A percentile compares a stretch with the other conserved stretches of the same genome.
Conservation (phyloP, 1,284 basidiomycete species). For the Malassezia brasiliensis region DNA sequence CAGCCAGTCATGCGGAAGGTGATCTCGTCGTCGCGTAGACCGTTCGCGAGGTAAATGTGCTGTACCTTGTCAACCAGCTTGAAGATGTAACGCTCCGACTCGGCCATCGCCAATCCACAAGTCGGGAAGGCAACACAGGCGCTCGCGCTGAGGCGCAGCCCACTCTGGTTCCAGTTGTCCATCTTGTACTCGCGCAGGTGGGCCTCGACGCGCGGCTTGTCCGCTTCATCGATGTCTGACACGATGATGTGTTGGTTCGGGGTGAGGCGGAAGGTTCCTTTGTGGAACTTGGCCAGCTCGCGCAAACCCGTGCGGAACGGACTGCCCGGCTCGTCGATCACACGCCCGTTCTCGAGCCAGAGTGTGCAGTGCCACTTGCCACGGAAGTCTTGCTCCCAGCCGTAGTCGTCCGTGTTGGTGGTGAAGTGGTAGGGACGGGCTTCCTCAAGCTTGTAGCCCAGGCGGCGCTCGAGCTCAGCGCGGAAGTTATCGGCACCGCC, state of each 20-base stretch:
- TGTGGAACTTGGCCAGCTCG: slow-evolving; percentile 87
- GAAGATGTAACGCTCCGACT: slow-evolving; percentile 90
- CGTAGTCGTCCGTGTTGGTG: slow-evolving; percentile 84
- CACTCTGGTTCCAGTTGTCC: slow-evolving; percentile 74
- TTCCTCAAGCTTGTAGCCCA: slow-evolving; percentile 64
- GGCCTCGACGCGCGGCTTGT: slow-evolving; percentile 64
- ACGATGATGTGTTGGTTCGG: slow-evolving; percentile 90
- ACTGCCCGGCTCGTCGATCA: slow-evolving; percentile 79
- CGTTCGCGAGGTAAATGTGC: slow-evolving; percentile 82
- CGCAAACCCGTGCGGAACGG: slow-evolving; percentile 87
- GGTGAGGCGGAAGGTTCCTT: slow-evolving; percentile 73
- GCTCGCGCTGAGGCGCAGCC: slow-evolving; percentile 57
- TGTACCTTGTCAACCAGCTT: slow-evolving; percentile 84
- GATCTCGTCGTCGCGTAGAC: slow-evolving; percentile 82
- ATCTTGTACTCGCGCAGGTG: slow-evolving; percentile 78
- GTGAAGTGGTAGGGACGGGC: slow-evolving; percentile 72
- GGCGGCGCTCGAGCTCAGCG: slow-evolving; percentile 75
- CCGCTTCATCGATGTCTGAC: slow-evolving; percentile 61
- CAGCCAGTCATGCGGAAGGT: slow-evolving; percentile 77
- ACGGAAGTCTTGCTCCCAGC: slow-evolving; percentile 79
- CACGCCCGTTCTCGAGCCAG: slow-evolving; percentile 94
- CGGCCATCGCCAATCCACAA: slow-evolving; percentile 84
- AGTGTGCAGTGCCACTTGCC: slow-evolving; percentile 84
- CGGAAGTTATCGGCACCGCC: slow-evolving; percentile 59
- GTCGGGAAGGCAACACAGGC: slow-evolving; percentile 96